Evolutionary conservation across 2,329 filamentous ascomycete genomes (phyloP), one percentile per base, ranked within the genome.

Genomic region (Penicillium sp.): DNA sequence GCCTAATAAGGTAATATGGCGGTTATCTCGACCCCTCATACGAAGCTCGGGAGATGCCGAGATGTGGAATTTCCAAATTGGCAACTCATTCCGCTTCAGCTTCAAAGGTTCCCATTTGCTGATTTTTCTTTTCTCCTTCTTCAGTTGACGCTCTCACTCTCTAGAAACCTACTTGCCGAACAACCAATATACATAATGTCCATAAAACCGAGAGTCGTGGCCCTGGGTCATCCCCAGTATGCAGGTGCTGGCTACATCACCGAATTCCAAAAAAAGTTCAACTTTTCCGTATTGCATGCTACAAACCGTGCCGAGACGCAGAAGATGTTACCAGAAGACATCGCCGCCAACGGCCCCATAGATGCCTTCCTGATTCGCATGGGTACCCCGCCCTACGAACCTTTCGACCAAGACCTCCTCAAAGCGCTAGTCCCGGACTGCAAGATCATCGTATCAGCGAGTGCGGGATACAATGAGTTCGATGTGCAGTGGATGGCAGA

Each of bases 341-440:
- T 79, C 13, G 58, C 64, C 2, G 48, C 45, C 65, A 39, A 65
- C 8, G 79, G 80, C 0, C 77, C 79, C 0, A 74, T 81, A 26
- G 76, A 81, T 46, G 80, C 76, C 0, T 76, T 83, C 52, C 72
- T 83, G 51, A 73, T 82, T 55, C 75, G 77, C n/a, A 80, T 82
- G 75, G 80, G 79, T 11, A 80, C 78, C 2, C 69, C 70, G 10
- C 77, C 78, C 0, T 82, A 78, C 52, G 79, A 81, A 52, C 80
- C 80, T 0, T 82, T 83, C 54, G 74, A 82, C 56, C 69, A 74
- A n/a, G 77, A 74, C 4, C 64, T 83, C 4, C 70, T 83, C 2
- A 52, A 58, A 5, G 62, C 70, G 3, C 70, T 83, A 11, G 58
- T 71, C 1, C 79, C 80, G 0, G 53, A 70, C 19, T 80, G 77